Evolutionary conservation across 225 moss, liverwort and hornwort species (phyloP), one percentile per base, ranked within the genome.

Genomic region (Rhytidiadelphus loreus): DNA sequence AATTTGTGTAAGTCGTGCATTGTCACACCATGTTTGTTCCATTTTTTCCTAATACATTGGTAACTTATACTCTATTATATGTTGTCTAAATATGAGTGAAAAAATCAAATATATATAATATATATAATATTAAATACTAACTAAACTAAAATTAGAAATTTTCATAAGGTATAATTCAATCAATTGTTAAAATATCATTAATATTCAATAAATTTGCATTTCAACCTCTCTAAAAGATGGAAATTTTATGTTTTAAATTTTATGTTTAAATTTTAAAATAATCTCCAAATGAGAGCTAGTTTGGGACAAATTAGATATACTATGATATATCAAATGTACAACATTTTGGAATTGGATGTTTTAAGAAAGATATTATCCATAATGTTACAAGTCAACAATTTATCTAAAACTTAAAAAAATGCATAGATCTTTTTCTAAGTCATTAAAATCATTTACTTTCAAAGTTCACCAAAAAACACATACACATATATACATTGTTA

Each of bases 11-110:
- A 97, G 94, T 48, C 94, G 84, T 68, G 96, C 94, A 87, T 97
- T 97, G 39, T 97, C 96, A 87, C 91, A 90, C 94, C 96, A 97
- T n/a, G 87, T 91, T 86, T 97, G 96, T 86, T 97, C 96, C 93
- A 94, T 94, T 63, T 92, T 94, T 72, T 94, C 96, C 96, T 96
- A 61, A 2, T 17, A 64, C 3, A 70, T 85, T 52, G 2, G 1
- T 39, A 43, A 15, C 2, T 64, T 22, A n/a, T 25, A 21, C 4
- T 35, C 6, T 33, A 70, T 43, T 9, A 53, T 17, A 12, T 48
- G 3, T 60, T 23, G 8, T 46, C 1, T 50, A 65, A 4, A 46
- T 32, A 22, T 10, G 20, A 21, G 0, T 7, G 9, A 33, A 60
- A 32, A 14, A 9, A 58, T 39, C 1, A 15, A 25, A 39, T 5